Evolutionary conservation across 805 yeast genomes (phyloP).

Genomic region (Isabelozyma heimii): DNA sequence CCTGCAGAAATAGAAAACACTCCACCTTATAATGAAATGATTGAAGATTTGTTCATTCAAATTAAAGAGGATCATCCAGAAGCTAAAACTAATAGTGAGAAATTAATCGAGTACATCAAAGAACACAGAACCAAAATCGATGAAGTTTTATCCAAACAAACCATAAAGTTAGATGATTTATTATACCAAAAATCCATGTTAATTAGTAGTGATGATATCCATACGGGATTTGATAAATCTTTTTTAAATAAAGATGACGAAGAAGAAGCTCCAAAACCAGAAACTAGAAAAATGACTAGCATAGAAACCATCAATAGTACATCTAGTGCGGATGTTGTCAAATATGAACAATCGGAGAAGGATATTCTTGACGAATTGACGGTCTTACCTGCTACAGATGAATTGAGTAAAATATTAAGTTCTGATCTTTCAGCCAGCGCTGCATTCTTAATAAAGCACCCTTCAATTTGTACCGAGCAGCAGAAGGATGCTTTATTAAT

Average conservation of each 20-base stretch:
- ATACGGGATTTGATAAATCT: conserved; percentile 87
- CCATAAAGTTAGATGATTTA: conserved; percentile 63
- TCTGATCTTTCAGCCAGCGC: conserved; percentile 50
- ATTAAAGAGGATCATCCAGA: conserved; percentile 59
- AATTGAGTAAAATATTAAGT: conserved; percentile 57
- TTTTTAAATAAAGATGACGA: conserved; percentile 60
- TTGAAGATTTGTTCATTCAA: conserved; percentile 83
- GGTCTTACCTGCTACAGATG: conserved; percentile 60
- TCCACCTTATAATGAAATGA: conserved; percentile 85
- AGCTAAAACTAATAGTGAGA: conserved; percentile 35
- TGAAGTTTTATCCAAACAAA: conserved; percentile 60
- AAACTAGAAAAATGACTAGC: conserved; percentile 22
- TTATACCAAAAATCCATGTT: conserved; percentile 68
- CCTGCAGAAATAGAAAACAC: conserved; percentile 38
- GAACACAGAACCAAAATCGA: conserved; percentile 72
- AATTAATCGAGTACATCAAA: conserved; percentile 36
- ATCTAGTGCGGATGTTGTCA: neutral
- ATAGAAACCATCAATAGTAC: conserved; percentile 20
- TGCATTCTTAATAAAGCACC: conserved; percentile 53
- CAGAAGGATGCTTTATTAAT: conserved; percentile 91
- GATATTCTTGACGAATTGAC: conserved; percentile 47
- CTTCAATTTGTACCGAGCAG: conserved; percentile 69
- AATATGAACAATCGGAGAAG: conserved; percentile 10
- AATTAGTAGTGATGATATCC: conserved; percentile 88
- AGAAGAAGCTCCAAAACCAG: conserved; percentile 12